phyloP scores from a whole-genome alignment of 2,329 filamentous ascomycete species.

The Botryotinia convoluta region DNA sequence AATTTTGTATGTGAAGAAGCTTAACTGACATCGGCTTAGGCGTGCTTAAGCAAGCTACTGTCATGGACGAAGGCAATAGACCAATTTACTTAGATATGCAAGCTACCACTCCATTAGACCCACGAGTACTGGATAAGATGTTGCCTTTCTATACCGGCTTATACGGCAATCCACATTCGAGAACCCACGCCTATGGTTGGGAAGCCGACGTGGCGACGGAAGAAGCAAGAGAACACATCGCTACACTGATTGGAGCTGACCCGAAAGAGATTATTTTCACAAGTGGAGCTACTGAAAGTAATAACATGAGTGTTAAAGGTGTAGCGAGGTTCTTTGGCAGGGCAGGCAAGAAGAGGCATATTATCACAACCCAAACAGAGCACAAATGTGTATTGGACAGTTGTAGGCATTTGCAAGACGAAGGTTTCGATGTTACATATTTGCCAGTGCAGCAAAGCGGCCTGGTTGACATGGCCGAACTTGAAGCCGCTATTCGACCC shows the following conservation, averaged over 20 bases:
- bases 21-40: conserved; percentile 44
- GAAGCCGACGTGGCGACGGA: conserved; percentile 95
- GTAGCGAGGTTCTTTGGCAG: conserved; percentile 93
- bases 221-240: conserved; percentile 78
- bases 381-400: conserved; percentile 99
- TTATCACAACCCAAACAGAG: conserved; percentile 95
- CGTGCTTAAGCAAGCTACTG: conserved; percentile 84
- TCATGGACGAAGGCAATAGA: conserved; percentile 88
- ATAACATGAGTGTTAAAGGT: conserved; percentile 99
- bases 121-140: conserved; percentile 94
- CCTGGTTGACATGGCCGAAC: conserved; percentile 76
- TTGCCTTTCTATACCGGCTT: conserved; percentile 89
- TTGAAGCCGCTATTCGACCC: conserved; percentile 85
- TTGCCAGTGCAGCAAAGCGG: conserved; percentile 85
- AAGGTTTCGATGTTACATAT: conserved; percentile 96
- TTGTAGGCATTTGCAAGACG: conserved; percentile 93
- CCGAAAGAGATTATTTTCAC: conserved; percentile 99
- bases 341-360: conserved; percentile 94
- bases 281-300: conserved; percentile 95
- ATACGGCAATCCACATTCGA: conserved; percentile 95
- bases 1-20: conserved; percentile 21
- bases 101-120: conserved; percentile 92
- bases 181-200: conserved; percentile 98
- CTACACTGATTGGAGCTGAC: conserved; percentile 85
- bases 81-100: conserved; percentile 99